These are phyloP conservation scores for Candida peoriensis DNA, from an alignment of 805 yeast genomes.

Conservation along the genomic window DNA sequence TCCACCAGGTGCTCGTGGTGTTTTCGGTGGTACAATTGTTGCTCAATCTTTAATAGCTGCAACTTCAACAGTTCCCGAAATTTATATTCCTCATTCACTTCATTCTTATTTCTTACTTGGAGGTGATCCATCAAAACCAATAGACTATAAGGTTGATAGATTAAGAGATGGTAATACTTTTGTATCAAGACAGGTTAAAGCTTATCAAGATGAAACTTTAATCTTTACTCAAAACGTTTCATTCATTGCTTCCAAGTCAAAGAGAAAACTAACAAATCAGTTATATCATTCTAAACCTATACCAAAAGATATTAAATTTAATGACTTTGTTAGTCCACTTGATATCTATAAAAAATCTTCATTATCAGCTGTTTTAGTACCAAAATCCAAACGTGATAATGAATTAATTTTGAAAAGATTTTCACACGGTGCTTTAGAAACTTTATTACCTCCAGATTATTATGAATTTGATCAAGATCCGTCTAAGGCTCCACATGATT, in stretches of 20 bases:
- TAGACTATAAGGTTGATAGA: constrained; percentile 48
- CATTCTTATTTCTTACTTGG: constrained; percentile 59
- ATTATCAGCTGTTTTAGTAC: not conserved
- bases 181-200: constrained; percentile 47
- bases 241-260: constrained; percentile 12
- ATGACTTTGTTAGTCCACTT: constrained; percentile 11
- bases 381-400: not conserved
- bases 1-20: constrained; percentile 55
- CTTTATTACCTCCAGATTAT: constrained; percentile 31
- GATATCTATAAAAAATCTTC: constrained; percentile 9
- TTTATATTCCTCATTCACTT: constrained; percentile 51
- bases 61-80: constrained; percentile 40
- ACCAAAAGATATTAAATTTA: constrained; percentile 12
- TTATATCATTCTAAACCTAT: constrained; percentile 13
- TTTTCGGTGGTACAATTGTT: constrained; percentile 66
- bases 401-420: constrained; percentile 2
- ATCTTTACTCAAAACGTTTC: constrained; percentile 47
- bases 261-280: constrained; percentile 7
- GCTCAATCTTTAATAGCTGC: constrained; percentile 65
- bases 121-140: constrained; percentile 41
- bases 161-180: constrained; percentile 50
- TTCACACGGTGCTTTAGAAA: constrained; percentile 26
- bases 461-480: constrained; percentile 20
- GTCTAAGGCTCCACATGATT: constrained; percentile 16
- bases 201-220: constrained; percentile 46